Conservation (phyloP, 331 rosid species). For the Malus hybrid region DNA sequence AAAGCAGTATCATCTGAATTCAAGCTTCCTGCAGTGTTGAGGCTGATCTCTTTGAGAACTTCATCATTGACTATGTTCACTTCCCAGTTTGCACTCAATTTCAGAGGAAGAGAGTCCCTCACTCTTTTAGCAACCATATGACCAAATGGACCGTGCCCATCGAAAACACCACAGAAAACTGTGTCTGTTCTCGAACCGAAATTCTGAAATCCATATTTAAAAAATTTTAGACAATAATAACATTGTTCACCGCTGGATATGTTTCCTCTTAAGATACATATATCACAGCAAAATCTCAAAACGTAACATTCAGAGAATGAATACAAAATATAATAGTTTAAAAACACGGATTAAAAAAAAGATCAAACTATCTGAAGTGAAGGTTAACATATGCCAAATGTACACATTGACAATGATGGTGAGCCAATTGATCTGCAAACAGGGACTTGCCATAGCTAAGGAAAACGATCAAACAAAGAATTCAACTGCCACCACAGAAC, state of each 20-base stretch:
- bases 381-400: background rate
- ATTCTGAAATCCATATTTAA: slow-evolving; percentile 44
- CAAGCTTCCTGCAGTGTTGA: slow-evolving; percentile 55
- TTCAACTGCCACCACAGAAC: slow-evolving; percentile 3
- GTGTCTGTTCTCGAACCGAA: slow-evolving; percentile 80
- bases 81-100: slow-evolving; percentile 85
- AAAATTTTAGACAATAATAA: slow-evolving; percentile 1
- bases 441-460: background rate
- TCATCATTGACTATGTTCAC: slow-evolving; percentile 42
- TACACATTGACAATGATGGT: background rate
- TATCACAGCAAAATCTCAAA: background rate
- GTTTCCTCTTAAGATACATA: background rate
- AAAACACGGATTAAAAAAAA: background rate
- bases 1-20: slow-evolving; percentile 55
- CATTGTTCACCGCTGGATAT: background rate
- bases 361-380: background rate
- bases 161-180: slow-evolving; percentile 91
- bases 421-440: slow-evolving; percentile 3
- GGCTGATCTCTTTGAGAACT: slow-evolving; percentile 62
- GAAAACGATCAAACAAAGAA: background rate
- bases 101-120: slow-evolving; percentile 95
- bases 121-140: slow-evolving; percentile 99
- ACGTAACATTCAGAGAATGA: background rate
- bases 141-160: slow-evolving; percentile 97
- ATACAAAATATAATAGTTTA: background rate